Conservation (phyloP, 2,329 filamentous ascomycete genomes). For the Cladophialophora psammophila region DNA sequence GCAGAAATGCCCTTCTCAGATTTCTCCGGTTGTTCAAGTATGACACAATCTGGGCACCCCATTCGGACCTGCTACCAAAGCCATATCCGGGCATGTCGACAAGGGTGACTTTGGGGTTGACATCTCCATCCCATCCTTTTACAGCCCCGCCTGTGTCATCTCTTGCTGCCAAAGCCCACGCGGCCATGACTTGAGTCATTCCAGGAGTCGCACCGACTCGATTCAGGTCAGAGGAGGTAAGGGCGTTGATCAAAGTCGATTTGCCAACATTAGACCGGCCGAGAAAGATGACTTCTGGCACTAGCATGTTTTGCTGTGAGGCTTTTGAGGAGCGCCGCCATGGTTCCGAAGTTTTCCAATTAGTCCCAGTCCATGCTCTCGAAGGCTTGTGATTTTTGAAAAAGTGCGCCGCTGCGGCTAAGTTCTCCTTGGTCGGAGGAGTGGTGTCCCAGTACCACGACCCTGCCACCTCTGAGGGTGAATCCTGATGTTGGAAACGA, state of each 20-base stretch:
- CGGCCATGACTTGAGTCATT: slow-evolving; percentile 70
- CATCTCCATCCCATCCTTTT: slow-evolving; percentile 40
- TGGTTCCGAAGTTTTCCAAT: slow-evolving; percentile 58
- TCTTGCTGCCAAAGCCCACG: slow-evolving; percentile 66
- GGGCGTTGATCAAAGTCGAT: slow-evolving; percentile 69
- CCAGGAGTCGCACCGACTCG: slow-evolving; percentile 59
- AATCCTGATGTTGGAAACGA: not conserved
- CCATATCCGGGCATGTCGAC: slow-evolving; percentile 78
- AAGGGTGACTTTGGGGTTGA: slow-evolving; percentile 61
- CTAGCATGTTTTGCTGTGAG: slow-evolving; percentile 44
- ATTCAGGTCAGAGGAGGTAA: slow-evolving; percentile 54
- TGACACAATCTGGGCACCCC: slow-evolving; percentile 73
- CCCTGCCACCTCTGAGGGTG: not conserved
- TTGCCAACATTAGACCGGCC: slow-evolving; percentile 77
- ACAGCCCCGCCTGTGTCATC: slow-evolving; percentile 44
- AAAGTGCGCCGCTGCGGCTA: slow-evolving; percentile 52
- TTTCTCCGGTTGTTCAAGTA: slow-evolving; percentile 69
- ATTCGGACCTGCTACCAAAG: slow-evolving; percentile 65
- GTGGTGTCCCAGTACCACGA: slow-evolving; percentile 58
- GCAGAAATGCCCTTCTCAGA: slow-evolving; percentile 68
- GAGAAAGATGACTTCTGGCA: slow-evolving; percentile 70
- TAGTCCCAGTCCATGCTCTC: slow-evolving; percentile 66
- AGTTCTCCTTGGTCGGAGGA: slow-evolving; percentile 53
- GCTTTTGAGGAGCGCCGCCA: slow-evolving; percentile 49
- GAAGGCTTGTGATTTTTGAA: slow-evolving; percentile 57